Base-by-base conservation (phyloP, 2,329 filamentous ascomycete species). In the Xylariaceae sp. region DNA sequence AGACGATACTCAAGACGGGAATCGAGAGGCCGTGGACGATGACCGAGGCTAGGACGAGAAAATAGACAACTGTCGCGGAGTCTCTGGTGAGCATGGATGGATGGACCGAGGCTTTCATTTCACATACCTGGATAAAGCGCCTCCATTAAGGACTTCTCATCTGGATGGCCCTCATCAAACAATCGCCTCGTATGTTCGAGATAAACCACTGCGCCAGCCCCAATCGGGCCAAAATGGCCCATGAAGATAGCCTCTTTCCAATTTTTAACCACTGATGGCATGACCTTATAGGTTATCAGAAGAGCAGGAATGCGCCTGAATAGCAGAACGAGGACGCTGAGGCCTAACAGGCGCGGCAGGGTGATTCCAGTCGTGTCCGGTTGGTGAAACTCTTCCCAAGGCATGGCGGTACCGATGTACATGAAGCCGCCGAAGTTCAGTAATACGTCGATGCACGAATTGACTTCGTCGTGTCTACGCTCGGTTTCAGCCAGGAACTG, bases 171-270 rank as follows among this genome's bases (percentile, higher is more conserved):
- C 1, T 30, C 26, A 2, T 58, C 34, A 53, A 76, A 74, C 3
- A 78, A 61, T 10, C 76, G 68, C 7, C 68, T 67, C 1, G 72
- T 71, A 53, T 77, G 75, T 59, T 77, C 72, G 13, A 91, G 76
- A 68, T 92, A 91, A 68, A 90, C 91, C 21, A 89, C 79, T 0
- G 88, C 87, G 18, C 84, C 86, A 8, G 89, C 86, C 1, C 88
- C 88, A 44, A 91, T 90, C 0, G 88, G 88, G 0, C 87, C 88
- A 61, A 92, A 91, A 55, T 83, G 83, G 0, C 81, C 81, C 78
- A 84, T 80, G 54, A 84, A 84, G 0, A 84, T 61, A 0, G 80
- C 81, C 55, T 84, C 80, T 59, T 77, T 79, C 72, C 76, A 82
- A 60, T 74, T 68, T n/a, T 73, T 73, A 52, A 77, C 74, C 0